Evolutionary conservation across 169 alveolate species (phyloP).

Genomic region (Theileria annulata): DNA sequence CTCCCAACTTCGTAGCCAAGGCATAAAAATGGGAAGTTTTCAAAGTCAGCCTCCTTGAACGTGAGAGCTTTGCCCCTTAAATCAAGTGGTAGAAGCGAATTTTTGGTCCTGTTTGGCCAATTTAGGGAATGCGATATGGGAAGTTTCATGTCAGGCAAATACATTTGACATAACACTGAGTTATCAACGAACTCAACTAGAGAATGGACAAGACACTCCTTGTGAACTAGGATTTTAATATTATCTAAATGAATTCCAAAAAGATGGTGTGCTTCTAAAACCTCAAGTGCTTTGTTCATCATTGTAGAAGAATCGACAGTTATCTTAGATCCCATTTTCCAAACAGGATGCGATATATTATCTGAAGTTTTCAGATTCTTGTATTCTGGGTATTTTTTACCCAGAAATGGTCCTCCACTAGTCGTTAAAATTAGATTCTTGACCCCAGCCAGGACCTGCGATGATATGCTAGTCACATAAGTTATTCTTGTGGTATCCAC

Average conservation of each 20-base stretch:
- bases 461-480: constrained; percentile 30
- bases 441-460: constrained; percentile 38
- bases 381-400: constrained; percentile 31
- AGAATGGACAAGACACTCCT: constrained; percentile 83
- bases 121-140: constrained; percentile 76
- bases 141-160: constrained; percentile 82
- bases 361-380: constrained; percentile 58
- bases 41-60: constrained; percentile 68
- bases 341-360: constrained; percentile 79
- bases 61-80: constrained; percentile 59
- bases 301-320: constrained; percentile 85
- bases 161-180: constrained; percentile 81
- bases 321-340: constrained; percentile 87
- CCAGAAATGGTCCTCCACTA: constrained; percentile 79
- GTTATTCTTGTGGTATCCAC: constrained; percentile 33
- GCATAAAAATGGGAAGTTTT: constrained; percentile 77
- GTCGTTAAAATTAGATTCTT: constrained; percentile 67
- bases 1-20: constrained; percentile 82
- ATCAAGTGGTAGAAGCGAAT: constrained; percentile 57
- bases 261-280: constrained; percentile 82
- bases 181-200: constrained; percentile 80
- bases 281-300: constrained; percentile 87
- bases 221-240: constrained; percentile 76
- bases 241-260: constrained; percentile 76
- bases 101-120: constrained; percentile 65